A percentile compares a stretch with the other conserved stretches of the same genome.
Evolutionary conservation across 306 rosid species (phyloP).

Genomic region (Mucuna pruriens): DNA sequence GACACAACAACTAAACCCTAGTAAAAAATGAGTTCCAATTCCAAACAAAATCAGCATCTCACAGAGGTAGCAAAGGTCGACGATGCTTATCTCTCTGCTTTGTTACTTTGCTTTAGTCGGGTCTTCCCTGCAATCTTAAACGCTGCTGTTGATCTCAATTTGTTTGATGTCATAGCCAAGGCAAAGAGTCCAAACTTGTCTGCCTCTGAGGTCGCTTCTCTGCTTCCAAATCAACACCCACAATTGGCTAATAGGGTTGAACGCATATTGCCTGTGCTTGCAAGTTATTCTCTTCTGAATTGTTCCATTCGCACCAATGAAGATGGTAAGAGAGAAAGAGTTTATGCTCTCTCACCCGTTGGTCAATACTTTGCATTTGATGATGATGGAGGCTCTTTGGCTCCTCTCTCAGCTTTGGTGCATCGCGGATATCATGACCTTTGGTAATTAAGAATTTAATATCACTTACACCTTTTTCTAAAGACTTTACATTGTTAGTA

Average conservation of each 20-base stretch:
- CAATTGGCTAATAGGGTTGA: constrained; percentile 29
- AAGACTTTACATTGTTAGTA: too few relatives aligned
- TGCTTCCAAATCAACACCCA: constrained; percentile 26
- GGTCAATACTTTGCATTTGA: constrained; percentile 2
- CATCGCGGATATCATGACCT: background rate
- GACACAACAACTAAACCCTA: background rate
- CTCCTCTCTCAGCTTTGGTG: background rate
- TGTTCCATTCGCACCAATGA: constrained; percentile 32
- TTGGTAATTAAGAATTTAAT: constrained; percentile 36
- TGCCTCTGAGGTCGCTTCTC: constrained; percentile 34
- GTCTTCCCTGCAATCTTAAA: background rate
- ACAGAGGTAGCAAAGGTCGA: background rate
- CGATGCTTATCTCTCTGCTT: constrained; percentile 1
- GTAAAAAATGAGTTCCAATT: background rate
- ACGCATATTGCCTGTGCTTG: constrained; percentile 12
- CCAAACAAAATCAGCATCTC: background rate
- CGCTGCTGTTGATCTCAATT: constrained; percentile 31
- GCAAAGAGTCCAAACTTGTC: background rate
- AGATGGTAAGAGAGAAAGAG: constrained; percentile 30
- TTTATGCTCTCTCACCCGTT: constrained; percentile 15
- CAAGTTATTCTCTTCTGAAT: constrained; percentile 8
- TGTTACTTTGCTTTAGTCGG: background rate
- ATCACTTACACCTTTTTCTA: too few relatives aligned
- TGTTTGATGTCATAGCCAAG: constrained; percentile 39
- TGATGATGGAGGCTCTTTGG: constrained; percentile 20